Conservation (phyloP, 1,139 yeast genomes). For the Suhomyces panamericanus region DNA sequence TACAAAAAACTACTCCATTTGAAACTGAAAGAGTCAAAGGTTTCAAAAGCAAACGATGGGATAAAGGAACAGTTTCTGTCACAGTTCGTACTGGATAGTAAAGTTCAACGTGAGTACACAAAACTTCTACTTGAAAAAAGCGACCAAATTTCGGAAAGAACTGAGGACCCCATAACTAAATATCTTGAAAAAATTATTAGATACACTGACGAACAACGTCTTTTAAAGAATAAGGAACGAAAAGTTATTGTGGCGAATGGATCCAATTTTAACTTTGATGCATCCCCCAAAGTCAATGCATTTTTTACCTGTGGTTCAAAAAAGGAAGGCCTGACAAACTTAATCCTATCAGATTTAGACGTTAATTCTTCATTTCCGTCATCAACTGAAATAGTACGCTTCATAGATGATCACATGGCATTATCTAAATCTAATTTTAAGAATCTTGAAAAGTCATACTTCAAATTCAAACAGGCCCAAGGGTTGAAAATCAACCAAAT, state of each 20-base stretch:
- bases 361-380: constrained; percentile 12
- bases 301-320: constrained; percentile 11
- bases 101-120: background rate
- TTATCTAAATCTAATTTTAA: constrained; percentile 18
- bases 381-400: constrained; percentile 7
- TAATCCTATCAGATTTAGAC: constrained; percentile 12
- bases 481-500: background rate
- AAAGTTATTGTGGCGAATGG: constrained; percentile 13
- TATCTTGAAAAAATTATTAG: constrained; percentile 23
- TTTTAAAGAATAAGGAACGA: constrained; percentile 18
- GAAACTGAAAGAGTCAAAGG: constrained; percentile 11
- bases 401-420: constrained; percentile 15
- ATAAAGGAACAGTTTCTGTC: background rate
- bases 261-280: background rate
- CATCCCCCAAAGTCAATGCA: constrained; percentile 4
- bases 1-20: constrained; percentile 16
- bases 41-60: background rate
- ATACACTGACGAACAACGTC: constrained; percentile 19
- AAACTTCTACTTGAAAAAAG: constrained; percentile 14
- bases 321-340: background rate
- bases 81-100: background rate
- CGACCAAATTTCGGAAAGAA: constrained; percentile 8
- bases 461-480: constrained; percentile 13
- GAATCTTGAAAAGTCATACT: constrained; percentile 18
- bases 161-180: constrained; percentile 18